Percentiles rank a stretch among this genome's conserved stretches.
These are phyloP conservation scores for Cymodocea nodosa DNA, from an alignment of 116 monocot species.

Conservation along the genomic window DNA sequence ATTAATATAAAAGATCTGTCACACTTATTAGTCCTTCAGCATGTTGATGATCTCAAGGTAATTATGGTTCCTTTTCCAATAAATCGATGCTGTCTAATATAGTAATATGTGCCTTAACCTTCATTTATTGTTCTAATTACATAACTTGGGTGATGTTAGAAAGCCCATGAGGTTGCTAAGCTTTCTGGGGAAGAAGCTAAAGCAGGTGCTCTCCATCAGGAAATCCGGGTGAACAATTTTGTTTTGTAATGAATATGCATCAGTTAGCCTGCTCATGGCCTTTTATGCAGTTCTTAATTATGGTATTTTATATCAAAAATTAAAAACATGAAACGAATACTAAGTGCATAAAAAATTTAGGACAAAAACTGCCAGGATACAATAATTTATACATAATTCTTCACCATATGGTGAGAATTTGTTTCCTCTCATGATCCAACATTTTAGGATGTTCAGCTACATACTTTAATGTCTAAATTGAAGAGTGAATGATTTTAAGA, in stretches of 20 bases:
- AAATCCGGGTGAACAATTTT: slow-evolving; percentile 32
- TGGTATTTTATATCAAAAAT: too few relatives aligned
- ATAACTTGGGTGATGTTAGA: slow-evolving; percentile 11
- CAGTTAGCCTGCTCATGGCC: neutral
- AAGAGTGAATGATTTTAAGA: too few relatives aligned
- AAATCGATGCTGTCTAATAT: neutral
- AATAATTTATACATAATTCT: too few relatives aligned
- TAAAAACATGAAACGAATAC: too few relatives aligned
- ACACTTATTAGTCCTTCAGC: slow-evolving; percentile 14
- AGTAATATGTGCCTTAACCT: neutral
- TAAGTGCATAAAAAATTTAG: too few relatives aligned
- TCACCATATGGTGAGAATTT: too few relatives aligned
- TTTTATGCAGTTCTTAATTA: neutral
- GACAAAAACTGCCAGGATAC: too few relatives aligned
- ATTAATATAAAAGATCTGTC: slow-evolving; percentile 23
- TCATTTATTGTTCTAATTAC: neutral
- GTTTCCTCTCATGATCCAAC: too few relatives aligned
- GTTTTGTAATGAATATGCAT: neutral
- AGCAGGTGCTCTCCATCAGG: slow-evolving; percentile 16
- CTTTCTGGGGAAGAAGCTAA: slow-evolving; percentile 28
- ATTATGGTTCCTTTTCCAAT: slow-evolving; percentile 6
- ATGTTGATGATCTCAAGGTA: slow-evolving; percentile 39
- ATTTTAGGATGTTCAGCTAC: too few relatives aligned
- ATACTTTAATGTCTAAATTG: too few relatives aligned
- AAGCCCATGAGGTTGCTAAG: slow-evolving; percentile 20